Conservation (phyloP, 106 monocot genomes). For the Ottelia alismoides region DNA sequence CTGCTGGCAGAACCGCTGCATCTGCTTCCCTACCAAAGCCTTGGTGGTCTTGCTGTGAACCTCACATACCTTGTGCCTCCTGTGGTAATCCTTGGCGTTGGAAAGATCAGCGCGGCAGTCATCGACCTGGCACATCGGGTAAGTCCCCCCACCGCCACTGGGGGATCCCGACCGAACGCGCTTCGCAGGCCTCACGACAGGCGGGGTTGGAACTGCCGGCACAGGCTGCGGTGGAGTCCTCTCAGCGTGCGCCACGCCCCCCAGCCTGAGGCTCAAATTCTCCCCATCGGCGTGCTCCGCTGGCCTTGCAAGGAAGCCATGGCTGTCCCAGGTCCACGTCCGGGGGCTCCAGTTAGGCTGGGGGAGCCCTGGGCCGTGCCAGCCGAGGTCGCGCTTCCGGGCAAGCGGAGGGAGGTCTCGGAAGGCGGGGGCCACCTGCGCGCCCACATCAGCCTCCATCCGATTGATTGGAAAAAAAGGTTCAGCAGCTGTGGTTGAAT, state of each 20-base stretch:
- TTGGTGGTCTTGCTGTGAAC: slow-evolving; percentile 78
- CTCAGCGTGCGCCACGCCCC: slow-evolving; percentile 6
- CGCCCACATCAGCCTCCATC: slow-evolving; percentile 28
- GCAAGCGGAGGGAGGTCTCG: slow-evolving; percentile 10
- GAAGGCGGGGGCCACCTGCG: slow-evolving; percentile 21
- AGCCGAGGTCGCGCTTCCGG: slow-evolving; percentile 19
- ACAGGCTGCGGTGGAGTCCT: background rate
- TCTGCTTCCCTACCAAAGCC: slow-evolving; percentile 72
- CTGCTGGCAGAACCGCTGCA: slow-evolving; percentile 99
- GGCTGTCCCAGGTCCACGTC: slow-evolving; percentile 33
- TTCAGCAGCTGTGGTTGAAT: too few species aligned
- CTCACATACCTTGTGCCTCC: slow-evolving; percentile 95
- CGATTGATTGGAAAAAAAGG: too few species aligned
- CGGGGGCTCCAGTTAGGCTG: slow-evolving; percentile 18
- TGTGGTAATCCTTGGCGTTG: slow-evolving; percentile 83
- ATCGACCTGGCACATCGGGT: slow-evolving; percentile 97
- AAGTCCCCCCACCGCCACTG: slow-evolving; percentile 14
- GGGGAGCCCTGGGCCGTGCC: slow-evolving; percentile 8
- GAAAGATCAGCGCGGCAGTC: slow-evolving; percentile 72
- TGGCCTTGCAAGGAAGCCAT: slow-evolving; percentile 15
- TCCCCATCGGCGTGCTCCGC: too few species aligned
- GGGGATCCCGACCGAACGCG: slow-evolving; percentile 30
- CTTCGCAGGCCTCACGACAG: slow-evolving; percentile 21
- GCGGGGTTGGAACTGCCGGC: background rate
- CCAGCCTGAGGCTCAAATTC: too few species aligned